Evolutionary conservation across 768 basidiomycete species (phyloP).

Genomic region (Auricularia heimuer): DNA sequence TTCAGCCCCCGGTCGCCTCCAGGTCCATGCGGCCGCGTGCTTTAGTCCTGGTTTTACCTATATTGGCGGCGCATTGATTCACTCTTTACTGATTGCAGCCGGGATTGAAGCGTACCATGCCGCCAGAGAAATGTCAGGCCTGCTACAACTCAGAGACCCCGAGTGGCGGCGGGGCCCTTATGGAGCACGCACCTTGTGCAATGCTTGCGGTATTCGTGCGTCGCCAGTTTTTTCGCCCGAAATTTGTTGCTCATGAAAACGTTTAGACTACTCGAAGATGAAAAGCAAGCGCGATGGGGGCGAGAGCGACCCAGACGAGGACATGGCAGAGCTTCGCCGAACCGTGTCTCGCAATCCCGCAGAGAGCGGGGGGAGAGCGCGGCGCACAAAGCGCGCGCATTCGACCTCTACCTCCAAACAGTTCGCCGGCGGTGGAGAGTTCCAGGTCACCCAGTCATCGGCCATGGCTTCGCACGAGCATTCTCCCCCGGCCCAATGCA

Average conservation of each 20-base stretch:
- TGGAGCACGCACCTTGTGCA: constrained; percentile 74
- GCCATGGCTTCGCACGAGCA: neutral
- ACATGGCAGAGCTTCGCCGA: neutral
- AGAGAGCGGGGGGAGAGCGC: neutral
- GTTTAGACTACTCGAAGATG: neutral
- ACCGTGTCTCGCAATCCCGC: neutral
- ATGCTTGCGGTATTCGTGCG: constrained; percentile 78
- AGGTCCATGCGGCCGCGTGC: neutral
- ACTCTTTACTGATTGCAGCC: constrained; percentile 13
- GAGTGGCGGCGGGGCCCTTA: constrained; percentile 82
- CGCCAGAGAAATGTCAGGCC: constrained; percentile 80
- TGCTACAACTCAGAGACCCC: constrained; percentile 81
- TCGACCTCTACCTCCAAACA: neutral
- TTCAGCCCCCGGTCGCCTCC: neutral
- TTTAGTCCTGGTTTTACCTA: constrained; percentile 13
- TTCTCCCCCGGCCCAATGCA: neutral
- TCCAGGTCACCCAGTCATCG: neutral
- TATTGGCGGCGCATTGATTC: constrained; percentile 20
- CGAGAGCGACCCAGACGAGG: neutral
- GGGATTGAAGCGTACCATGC: constrained; percentile 56
- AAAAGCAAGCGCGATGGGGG: neutral
- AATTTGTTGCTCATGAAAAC: neutral
- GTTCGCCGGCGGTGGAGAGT: neutral
- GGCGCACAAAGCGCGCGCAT: neutral
- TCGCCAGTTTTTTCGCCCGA: constrained; percentile 13